Percentiles rank a stretch among this genome's conserved stretches.
These are phyloP conservation scores for Pyrus pyrifolia DNA, from an alignment of 306 rosid genomes.

Conservation along the genomic window DNA sequence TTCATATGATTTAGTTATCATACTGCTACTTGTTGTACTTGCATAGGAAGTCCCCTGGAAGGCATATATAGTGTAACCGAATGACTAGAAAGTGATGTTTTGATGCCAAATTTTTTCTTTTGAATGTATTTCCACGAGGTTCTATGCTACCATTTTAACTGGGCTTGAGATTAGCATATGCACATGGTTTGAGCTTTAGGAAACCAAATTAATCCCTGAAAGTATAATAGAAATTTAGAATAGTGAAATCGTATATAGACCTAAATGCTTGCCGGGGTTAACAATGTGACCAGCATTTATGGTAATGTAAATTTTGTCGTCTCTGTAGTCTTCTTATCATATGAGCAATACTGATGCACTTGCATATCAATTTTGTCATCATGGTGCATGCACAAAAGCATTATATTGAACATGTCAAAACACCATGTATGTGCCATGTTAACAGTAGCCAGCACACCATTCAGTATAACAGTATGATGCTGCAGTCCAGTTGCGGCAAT, in stretches of 20 bases:
- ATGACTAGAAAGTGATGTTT: neutral
- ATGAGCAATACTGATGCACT: neutral
- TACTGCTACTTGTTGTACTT: neutral
- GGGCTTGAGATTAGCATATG: neutral
- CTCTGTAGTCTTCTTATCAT: neutral
- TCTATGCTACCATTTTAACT: too few species aligned
- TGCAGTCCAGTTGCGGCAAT: slow-evolving; percentile 1
- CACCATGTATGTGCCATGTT: neutral
- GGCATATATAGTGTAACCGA: neutral
- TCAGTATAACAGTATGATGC: neutral
- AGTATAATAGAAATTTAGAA: neutral
- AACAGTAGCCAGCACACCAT: neutral
- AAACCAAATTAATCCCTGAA: neutral
- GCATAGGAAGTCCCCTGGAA: neutral
- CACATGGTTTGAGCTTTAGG: neutral
- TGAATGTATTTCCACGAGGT: neutral
- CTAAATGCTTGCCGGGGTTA: neutral
- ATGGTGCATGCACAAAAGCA: neutral
- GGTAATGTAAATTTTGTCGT: neutral
- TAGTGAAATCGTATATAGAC: neutral
- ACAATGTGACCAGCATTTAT: neutral
- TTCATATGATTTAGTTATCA: neutral
- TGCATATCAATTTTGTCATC: neutral
- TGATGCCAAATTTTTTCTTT: neutral
- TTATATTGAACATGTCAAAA: neutral